These are phyloP conservation scores for Schwanniomyces pseudopolymorphus DNA, from an alignment of 805 yeast species.

Conservation along the genomic window DNA sequence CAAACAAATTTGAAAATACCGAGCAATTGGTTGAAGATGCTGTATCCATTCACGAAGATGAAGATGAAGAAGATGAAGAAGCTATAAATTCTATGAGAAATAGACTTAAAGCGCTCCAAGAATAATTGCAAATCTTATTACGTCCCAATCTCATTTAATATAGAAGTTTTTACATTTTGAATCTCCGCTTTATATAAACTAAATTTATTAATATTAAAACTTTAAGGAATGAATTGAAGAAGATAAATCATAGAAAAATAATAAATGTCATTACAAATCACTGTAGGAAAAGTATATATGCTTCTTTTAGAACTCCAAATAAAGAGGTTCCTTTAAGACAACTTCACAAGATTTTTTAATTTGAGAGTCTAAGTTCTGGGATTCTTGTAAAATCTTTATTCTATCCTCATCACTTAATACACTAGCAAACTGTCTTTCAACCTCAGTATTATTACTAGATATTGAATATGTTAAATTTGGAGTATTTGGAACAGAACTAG, in stretches of 20 bases:
- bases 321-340: constrained; percentile 17
- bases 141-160: background rate
- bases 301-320: constrained; percentile 18
- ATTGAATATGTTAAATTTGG: constrained; percentile 5
- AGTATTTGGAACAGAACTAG: constrained; percentile 3
- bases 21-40: constrained; percentile 18
- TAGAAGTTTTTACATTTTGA: background rate
- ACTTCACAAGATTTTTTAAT: constrained; percentile 17
- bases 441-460: constrained; percentile 2
- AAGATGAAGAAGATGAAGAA: constrained; percentile 68
- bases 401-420: constrained; percentile 24
- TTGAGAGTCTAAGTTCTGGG: constrained; percentile 14
- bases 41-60: constrained; percentile 44
- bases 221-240: background rate
- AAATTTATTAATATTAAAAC: background rate
- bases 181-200: background rate
- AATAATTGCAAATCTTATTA: constrained; percentile 6
- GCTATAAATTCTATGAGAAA: constrained; percentile 86
- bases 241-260: background rate
- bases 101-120: constrained; percentile 78
- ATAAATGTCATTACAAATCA: background rate
- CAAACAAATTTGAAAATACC: constrained; percentile 19
- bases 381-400: constrained; percentile 18
- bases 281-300: background rate
- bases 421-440: constrained; percentile 20